These are phyloP conservation scores for Clohesyomyces aquaticus DNA, from an alignment of 495 filamentous ascomycete genomes.

Conservation along the genomic window DNA sequence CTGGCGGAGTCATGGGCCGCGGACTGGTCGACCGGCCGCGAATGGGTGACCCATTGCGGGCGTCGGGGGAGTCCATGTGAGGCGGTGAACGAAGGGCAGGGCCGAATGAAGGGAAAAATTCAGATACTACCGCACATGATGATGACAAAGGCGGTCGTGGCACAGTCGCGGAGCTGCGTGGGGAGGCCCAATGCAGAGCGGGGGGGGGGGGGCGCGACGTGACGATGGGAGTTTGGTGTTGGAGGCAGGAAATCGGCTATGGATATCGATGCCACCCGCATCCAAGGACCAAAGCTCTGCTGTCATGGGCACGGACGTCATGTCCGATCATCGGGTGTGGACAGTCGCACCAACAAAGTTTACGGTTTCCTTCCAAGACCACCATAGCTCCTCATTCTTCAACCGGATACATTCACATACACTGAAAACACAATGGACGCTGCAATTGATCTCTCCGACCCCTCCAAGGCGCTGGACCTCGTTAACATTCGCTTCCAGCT, in stretches of 20 bases:
- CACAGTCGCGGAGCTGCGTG: neutral
- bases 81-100: slow-evolving; percentile 4
- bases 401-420: neutral
- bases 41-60: slow-evolving; percentile 35
- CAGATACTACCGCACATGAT: slow-evolving; percentile 7
- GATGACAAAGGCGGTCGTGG: neutral
- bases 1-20: slow-evolving; percentile 30
- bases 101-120: slow-evolving; percentile 2
- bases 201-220: slow-evolving; percentile 20
- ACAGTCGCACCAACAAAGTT: neutral
- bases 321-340: slow-evolving; percentile 1
- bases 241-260: slow-evolving; percentile 15
- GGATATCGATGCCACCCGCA: too few relatives aligned
- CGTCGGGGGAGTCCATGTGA: slow-evolving; percentile 30
- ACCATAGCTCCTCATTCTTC: slow-evolving; percentile 4
- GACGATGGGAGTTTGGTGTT: slow-evolving; percentile 33
- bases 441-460: slow-evolving; percentile 83
- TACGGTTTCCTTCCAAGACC: neutral
- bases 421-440: slow-evolving; percentile 69
- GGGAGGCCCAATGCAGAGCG: slow-evolving; percentile 1
- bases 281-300: slow-evolving; percentile 15
- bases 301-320: slow-evolving; percentile 14
- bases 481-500: slow-evolving; percentile 93
- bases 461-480: slow-evolving; percentile 82
- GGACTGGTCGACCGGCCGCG: slow-evolving; percentile 39